These are phyloP conservation scores for Warburgia ugandensis DNA, from an alignment of 164 flowering plant genomes.

Conservation along the genomic window DNA sequence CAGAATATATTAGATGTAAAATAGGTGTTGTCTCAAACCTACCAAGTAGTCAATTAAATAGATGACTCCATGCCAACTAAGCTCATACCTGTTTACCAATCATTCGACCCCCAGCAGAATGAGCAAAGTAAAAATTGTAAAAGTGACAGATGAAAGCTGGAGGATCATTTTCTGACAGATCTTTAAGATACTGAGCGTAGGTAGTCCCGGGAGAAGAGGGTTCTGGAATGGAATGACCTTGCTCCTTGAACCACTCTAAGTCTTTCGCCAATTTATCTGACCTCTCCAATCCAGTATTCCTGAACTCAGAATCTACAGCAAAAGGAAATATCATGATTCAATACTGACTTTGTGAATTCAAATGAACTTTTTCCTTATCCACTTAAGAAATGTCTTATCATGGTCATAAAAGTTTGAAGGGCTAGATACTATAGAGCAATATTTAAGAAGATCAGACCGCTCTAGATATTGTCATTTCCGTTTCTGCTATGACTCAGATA, in stretches of 20 bases:
- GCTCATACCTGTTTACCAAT: constrained; percentile 75
- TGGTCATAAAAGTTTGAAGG: too few species aligned
- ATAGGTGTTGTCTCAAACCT: too few species aligned
- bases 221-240: constrained; percentile 81
- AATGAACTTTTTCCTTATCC: too few species aligned
- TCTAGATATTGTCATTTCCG: too few species aligned
- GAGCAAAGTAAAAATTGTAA: constrained; percentile 92
- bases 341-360: too few species aligned
- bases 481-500: too few species aligned
- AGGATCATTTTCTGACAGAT: constrained; percentile 78
- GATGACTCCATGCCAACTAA: background rate
- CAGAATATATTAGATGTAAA: too few species aligned
- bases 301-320: constrained; percentile 75
- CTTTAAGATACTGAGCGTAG: constrained; percentile 60
- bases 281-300: constrained; percentile 90
- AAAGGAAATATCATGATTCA: background rate
- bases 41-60: too few species aligned
- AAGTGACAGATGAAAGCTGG: constrained; percentile 95
- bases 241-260: constrained; percentile 89
- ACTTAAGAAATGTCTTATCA: background rate
- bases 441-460: too few species aligned
- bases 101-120: constrained; percentile 96
- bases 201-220: constrained; percentile 74
- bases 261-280: constrained; percentile 71
- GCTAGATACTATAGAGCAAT: too few species aligned